phyloP scores from a whole-genome alignment of 2,329 filamentous ascomycete species.

The Knufia fluminis region DNA sequence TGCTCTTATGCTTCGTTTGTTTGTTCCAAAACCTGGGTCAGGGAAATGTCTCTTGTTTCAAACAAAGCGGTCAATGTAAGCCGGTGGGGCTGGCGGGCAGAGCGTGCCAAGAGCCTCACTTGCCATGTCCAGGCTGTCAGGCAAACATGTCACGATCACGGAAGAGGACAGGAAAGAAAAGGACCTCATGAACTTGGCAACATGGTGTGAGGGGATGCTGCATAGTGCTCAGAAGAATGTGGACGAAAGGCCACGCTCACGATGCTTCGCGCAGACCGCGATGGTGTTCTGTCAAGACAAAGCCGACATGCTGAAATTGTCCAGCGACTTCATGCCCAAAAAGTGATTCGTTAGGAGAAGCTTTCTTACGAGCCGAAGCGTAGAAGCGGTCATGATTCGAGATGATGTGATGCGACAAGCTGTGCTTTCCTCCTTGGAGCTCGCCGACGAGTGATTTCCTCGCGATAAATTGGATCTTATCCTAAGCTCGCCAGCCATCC shows the following conservation, averaged over 20 bases:
- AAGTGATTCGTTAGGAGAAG: background rate
- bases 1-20: background rate
- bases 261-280: too few relatives aligned
- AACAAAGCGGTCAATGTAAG: background rate
- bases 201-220: background rate
- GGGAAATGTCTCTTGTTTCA: background rate
- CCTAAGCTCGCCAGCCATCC: background rate
- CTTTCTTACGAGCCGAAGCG: background rate
- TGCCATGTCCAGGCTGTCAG: background rate
- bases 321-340: background rate
- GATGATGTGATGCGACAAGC: too few relatives aligned
- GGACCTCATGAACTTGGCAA: background rate
- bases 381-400: background rate
- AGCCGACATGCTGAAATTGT: background rate
- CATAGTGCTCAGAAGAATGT: too few relatives aligned
- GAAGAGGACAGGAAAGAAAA: background rate
- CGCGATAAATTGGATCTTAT: background rate
- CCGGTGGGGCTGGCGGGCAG: background rate
- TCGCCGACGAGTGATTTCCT: background rate
- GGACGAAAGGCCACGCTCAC: too few relatives aligned
- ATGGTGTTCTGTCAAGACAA: too few relatives aligned
- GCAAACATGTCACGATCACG: background rate
- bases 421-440: background rate
- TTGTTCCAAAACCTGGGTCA: background rate
- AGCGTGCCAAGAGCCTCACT: background rate